Conservation (phyloP, 2,329 filamentous ascomycete species). For the Ophidiomyces ophidiicola region DNA sequence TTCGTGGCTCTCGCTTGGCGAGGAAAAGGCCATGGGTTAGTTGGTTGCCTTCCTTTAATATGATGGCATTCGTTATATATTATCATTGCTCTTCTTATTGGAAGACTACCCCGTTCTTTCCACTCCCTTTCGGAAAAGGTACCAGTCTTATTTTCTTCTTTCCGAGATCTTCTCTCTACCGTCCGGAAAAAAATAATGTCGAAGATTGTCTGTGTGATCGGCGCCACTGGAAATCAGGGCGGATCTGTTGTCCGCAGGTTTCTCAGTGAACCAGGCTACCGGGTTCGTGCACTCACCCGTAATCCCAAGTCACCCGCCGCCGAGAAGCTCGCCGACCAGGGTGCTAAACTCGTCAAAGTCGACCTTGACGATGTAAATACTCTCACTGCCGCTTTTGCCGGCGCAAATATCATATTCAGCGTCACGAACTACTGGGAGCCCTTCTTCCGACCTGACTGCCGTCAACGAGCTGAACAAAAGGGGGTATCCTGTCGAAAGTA, state of each 20-base stretch:
- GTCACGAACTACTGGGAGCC: conserved; percentile 39
- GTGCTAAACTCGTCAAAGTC: conserved; percentile 21
- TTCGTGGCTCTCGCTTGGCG: background rate
- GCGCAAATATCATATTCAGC: conserved; percentile 39
- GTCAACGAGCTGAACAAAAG: conserved; percentile 27
- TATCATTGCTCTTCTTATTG: too few relatives aligned
- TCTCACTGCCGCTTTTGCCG: conserved; percentile 29
- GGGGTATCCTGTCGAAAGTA: conserved; percentile 35
- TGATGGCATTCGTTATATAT: too few relatives aligned
- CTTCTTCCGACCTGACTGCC: conserved; percentile 33
- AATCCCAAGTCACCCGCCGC: conserved; percentile 26
- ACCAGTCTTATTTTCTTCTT: too few relatives aligned
- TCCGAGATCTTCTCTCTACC: background rate
- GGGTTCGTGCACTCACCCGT: conserved; percentile 41
- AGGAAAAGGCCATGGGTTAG: too few relatives aligned
- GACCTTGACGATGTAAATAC: conserved; percentile 27
- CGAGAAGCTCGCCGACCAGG: conserved; percentile 21
- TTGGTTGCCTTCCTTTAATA: too few relatives aligned
- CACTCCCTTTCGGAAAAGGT: too few relatives aligned
- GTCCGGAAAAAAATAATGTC: background rate
- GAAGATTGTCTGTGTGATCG: conserved; percentile 18
- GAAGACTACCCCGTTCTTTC: too few relatives aligned
- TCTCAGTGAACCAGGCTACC: conserved; percentile 37
- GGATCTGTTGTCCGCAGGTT: conserved; percentile 37
- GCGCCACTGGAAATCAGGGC: conserved; percentile 44